A percentile compares a stretch with the other conserved stretches of the same genome.
phyloP scores from a whole-genome alignment of 192 early-diverging fungal species.

The Phlyctochytrium bullatum region DNA sequence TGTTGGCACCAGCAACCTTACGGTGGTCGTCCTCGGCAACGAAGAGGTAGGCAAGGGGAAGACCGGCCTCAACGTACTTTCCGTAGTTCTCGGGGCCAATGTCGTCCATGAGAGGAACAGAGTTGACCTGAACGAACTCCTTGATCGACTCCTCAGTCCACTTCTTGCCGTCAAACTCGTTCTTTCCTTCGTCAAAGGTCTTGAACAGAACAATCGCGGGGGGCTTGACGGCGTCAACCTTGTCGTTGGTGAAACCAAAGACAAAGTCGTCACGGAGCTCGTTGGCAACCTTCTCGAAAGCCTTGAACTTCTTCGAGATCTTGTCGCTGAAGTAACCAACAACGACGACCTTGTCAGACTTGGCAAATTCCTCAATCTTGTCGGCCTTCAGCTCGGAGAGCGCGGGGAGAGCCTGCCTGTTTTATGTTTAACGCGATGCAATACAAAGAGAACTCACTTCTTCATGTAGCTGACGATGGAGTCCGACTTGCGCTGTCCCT shows the following conservation, averaged over 20 bases:
- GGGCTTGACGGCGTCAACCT: slow-evolving; percentile 43
- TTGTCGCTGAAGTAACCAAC: slow-evolving; percentile 73
- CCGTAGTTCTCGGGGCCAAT: slow-evolving; percentile 87
- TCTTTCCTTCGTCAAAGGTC: slow-evolving; percentile 86
- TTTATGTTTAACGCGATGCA: neutral
- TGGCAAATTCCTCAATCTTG: slow-evolving; percentile 71
- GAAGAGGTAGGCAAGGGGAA: slow-evolving; percentile 92
- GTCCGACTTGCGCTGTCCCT: slow-evolving; percentile 82
- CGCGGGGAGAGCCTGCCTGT: slow-evolving; percentile 78
- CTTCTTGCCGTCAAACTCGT: slow-evolving; percentile 60
- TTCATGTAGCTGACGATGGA: slow-evolving; percentile 91
- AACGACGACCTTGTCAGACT: slow-evolving; percentile 85
- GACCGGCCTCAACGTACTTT: slow-evolving; percentile 78
- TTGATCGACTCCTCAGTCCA: slow-evolving; percentile 56
- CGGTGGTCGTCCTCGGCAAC: slow-evolving; percentile 62
- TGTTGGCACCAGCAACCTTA: slow-evolving; percentile 48
- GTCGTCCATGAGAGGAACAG: slow-evolving; percentile 86
- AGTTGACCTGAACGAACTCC: slow-evolving; percentile 73
- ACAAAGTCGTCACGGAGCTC: slow-evolving; percentile 78
- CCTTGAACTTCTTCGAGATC: slow-evolving; percentile 62
- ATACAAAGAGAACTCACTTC: slow-evolving; percentile 55
- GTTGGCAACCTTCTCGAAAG: slow-evolving; percentile 70
- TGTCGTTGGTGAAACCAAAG: slow-evolving; percentile 79
- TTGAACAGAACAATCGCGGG: slow-evolving; percentile 83
- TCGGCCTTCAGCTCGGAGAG: slow-evolving; percentile 67